Percentiles rank a stretch among this genome's conserved stretches.
Conservation (phyloP, 2,329 filamentous ascomycete genomes). For the Lecanicillium sp. region DNA sequence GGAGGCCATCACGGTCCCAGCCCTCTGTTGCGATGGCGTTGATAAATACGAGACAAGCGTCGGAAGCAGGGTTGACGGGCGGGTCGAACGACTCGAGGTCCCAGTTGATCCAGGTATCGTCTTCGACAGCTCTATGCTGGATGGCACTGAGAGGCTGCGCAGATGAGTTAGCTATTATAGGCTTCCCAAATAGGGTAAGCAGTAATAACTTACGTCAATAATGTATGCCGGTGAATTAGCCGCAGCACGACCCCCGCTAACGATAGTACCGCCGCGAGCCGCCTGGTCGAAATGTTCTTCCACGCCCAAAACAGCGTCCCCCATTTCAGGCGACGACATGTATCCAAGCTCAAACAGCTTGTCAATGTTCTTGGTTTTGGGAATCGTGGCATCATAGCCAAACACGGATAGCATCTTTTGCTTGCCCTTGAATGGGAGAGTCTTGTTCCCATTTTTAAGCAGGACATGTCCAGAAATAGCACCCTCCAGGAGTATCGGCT, state of each 20-base stretch:
- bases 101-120: constrained; percentile 50
- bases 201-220: constrained; percentile 35
- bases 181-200: no score
- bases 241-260: constrained; percentile 43
- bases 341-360: constrained; percentile 37
- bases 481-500: constrained; percentile 37
- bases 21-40: constrained; percentile 75
- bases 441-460: constrained; percentile 61
- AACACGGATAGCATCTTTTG: constrained; percentile 50
- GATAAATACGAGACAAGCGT: constrained; percentile 74
- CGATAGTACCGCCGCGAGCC: constrained; percentile 42
- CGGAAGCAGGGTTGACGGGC: constrained; percentile 29
- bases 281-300: constrained; percentile 39
- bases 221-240: constrained; percentile 43
- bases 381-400: constrained; percentile 54
- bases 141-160: constrained; percentile 47
- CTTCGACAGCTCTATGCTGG: constrained; percentile 42
- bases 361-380: constrained; percentile 40
- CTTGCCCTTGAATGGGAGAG: constrained; percentile 53
- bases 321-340: constrained; percentile 38
- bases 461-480: constrained; percentile 62
- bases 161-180: constrained; percentile 15
- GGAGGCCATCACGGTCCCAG: constrained; percentile 57
- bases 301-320: constrained; percentile 32
- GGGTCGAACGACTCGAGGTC: constrained; percentile 26